phyloP scores from a whole-genome alignment of 495 filamentous ascomycete species.

The Zalerion maritima region DNA sequence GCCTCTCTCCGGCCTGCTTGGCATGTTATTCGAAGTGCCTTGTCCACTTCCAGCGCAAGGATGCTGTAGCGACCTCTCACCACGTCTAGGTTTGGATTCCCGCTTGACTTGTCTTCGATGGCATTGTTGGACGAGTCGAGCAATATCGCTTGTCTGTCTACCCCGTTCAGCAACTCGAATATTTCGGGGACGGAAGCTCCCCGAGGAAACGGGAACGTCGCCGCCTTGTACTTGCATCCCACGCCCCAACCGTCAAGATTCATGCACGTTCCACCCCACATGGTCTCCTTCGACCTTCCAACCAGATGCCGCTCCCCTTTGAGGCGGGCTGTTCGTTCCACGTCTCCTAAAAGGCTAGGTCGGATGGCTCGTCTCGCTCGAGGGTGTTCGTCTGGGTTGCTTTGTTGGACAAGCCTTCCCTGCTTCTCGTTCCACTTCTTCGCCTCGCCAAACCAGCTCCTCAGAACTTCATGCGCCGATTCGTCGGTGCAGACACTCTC shows the following conservation, averaged over 20 bases:
- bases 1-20: too few relatives aligned
- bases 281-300: slow-evolving; percentile 1
- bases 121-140: slow-evolving; percentile 42
- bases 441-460: slow-evolving; percentile 61
- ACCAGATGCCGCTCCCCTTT: not conserved
- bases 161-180: slow-evolving; percentile 29
- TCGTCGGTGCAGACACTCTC: slow-evolving; percentile 78
- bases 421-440: slow-evolving; percentile 33
- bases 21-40: slow-evolving; percentile 34
- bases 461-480: slow-evolving; percentile 50
- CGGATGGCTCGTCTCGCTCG: slow-evolving; percentile 12
- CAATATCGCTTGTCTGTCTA: slow-evolving; percentile 30
- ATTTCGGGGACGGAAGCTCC: slow-evolving; percentile 30
- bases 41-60: slow-evolving; percentile 42
- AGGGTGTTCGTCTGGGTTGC: not conserved
- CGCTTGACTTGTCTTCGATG: slow-evolving; percentile 15
- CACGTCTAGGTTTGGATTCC: slow-evolving; percentile 12
- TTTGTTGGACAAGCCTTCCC: slow-evolving; percentile 2
- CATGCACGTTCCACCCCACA: slow-evolving; percentile 3
- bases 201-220: slow-evolving; percentile 17
- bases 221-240: slow-evolving; percentile 11
- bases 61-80: slow-evolving; percentile 53
- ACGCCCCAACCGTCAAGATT: slow-evolving; percentile 7
- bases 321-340: slow-evolving; percentile 2
- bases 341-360: slow-evolving; percentile 13